Base-by-base conservation (phyloP, 768 basidiomycete genomes). In the Kwoniella bestiolae region DNA sequence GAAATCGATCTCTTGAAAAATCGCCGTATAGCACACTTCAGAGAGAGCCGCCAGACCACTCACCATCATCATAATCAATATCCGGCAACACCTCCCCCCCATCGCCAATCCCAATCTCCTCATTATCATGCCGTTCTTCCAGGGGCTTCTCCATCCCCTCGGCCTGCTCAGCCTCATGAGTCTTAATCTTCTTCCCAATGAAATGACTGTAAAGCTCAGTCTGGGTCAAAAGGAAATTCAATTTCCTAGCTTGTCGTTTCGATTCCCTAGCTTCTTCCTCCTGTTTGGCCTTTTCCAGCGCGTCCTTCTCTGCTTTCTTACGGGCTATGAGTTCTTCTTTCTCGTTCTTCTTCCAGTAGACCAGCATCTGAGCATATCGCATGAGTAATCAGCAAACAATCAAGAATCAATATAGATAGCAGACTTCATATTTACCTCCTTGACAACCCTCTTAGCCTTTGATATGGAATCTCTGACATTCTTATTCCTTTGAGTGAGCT, bases 161-260 rank as follows among this genome's bases (percentile, higher is more conserved):
- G 1, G 62, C 62, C 21, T 79, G 75, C 56, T 83, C 83, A 5
- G 82, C 82, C 57, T 82, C 83, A 50, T 64, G 69, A 71, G 82
- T 82, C 70, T 83, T 82, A 66, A 84, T 86, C 83, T 98, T 98
- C 82, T 89, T 96, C 32, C 95, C 95, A 64, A 99, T 94, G 85
- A 99, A 98, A 83, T 99, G 96, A 71, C 92, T 94, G 82, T 98
- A 99, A 7, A 98, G 86, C 80, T 99, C 96, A 3, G 96, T 98
- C 82, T 98, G 95, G 65, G 92, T 97, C 81, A 99, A 94, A 82
- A 99, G 84, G 83, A 98, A 99, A 83, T 99, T 96, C 26, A 99
- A 87, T 81, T 98, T 97, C 71, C 95, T 87, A 12, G 94, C 92
- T 80, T 95, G 92, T 56, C 96, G 85, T 41, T 94, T 90, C 12